A percentile compares a stretch with the other conserved stretches of the same genome.
phyloP scores from a whole-genome alignment of 2,329 filamentous ascomycete genomes.

The Plectosphaerella plurivora region DNA sequence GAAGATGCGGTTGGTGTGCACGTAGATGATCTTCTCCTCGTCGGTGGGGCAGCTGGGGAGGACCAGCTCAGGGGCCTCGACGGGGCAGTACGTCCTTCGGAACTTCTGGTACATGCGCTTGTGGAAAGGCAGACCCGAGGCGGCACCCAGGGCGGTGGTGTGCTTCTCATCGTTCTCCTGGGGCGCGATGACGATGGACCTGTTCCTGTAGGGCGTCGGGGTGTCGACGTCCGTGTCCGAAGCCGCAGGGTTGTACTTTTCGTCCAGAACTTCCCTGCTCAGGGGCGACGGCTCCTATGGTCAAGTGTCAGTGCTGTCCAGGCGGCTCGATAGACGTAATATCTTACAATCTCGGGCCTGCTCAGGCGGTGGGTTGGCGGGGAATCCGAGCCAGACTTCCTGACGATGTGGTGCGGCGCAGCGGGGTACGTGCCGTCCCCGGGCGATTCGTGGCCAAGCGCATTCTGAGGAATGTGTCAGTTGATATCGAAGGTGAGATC shows the following conservation, averaged over 20 bases:
- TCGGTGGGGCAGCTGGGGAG: constrained; percentile 31
- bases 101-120: constrained; percentile 18
- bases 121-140: constrained; percentile 8
- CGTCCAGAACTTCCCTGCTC: constrained; percentile 8
- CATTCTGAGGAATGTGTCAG: constrained; percentile 7
- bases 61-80: constrained; percentile 24
- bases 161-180: constrained; percentile 5
- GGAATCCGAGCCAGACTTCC: constrained; percentile 4
- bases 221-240: constrained; percentile 9
- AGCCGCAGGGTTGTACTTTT: constrained; percentile 6
- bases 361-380: constrained; percentile 10
- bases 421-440: background rate
- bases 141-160: constrained; percentile 4
- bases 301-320: background rate
- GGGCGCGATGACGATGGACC: background rate
- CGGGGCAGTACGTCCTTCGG: constrained; percentile 25
- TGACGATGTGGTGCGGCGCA: background rate
- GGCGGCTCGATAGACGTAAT: background rate
- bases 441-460: background rate
- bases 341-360: constrained; percentile 9
- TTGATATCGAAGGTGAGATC: background rate
- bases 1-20: constrained; percentile 31
- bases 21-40: constrained; percentile 31
- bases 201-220: background rate
- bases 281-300: constrained; percentile 10